These are phyloP conservation scores for Sechiopsis laciniata DNA, from an alignment of 306 rosid genomes.

Conservation along the genomic window DNA sequence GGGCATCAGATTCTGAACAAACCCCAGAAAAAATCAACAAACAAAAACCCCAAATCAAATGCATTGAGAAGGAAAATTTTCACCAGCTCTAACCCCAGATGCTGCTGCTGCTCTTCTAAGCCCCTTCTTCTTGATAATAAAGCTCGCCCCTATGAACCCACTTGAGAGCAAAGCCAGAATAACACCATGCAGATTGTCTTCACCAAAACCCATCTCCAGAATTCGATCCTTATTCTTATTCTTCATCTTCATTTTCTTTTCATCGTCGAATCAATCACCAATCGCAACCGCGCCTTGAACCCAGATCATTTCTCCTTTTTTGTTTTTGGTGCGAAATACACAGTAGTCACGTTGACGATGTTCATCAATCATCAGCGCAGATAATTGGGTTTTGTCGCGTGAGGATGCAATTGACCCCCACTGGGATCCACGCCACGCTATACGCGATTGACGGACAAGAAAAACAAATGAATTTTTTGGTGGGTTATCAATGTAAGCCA, in stretches of 20 bases:
- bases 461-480: not conserved
- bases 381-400: slow-evolving; percentile 14
- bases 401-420: not conserved
- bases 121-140: slow-evolving; percentile 80
- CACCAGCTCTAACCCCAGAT: slow-evolving; percentile 78
- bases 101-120: slow-evolving; percentile 69
- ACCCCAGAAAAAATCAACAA: slow-evolving; percentile 7
- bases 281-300: slow-evolving; percentile 22
- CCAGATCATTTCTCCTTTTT: slow-evolving; percentile 22
- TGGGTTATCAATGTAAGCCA: not conserved
- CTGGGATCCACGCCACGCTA: slow-evolving; percentile 13
- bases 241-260: slow-evolving; percentile 26
- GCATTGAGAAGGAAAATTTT: not conserved
- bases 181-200: slow-evolving; percentile 61
- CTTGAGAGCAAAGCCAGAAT: slow-evolving; percentile 67
- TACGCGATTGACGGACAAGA: slow-evolving; percentile 16
- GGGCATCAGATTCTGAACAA: slow-evolving; percentile 10
- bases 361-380: slow-evolving; percentile 20
- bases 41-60: not conserved
- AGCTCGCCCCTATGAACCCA: slow-evolving; percentile 76
- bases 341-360: slow-evolving; percentile 22
- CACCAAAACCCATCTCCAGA: slow-evolving; percentile 38
- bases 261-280: slow-evolving; percentile 41
- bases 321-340: not conserved
- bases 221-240: slow-evolving; percentile 11